Evolutionary conservation across 1,139 yeast species (phyloP), one percentile per base, ranked within the genome.

Genomic region (Blastobotrys elegans): DNA sequence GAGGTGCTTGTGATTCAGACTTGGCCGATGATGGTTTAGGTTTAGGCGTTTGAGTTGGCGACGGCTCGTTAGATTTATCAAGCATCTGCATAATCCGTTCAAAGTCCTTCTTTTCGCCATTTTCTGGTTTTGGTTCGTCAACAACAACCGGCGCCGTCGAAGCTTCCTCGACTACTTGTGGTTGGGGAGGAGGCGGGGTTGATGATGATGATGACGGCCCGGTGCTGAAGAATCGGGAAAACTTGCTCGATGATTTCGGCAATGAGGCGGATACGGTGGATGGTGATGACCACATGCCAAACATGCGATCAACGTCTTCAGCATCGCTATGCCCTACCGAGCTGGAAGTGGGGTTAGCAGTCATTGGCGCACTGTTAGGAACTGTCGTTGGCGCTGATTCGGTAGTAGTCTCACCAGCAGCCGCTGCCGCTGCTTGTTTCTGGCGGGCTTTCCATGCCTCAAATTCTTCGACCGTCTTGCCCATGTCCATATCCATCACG

Each of bases 81-180:
- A 66, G 60, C 59, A 63, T 61, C 2, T 61, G 61, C 64, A 65
- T 59, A 27, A 65, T 63, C n/a, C 68, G 55, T 48, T 55, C 56
- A 50, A 62, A 63, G 16, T 69, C 69, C 38, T 58, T 60, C 48
- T 53, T 58, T 48, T 63, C 68, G n/a, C 57, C 59, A 36, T 52
- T 60, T 1, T 30, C 17, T 8, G 21, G 11, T 6, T 17, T 13
- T 13, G 5, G 14, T 11, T 14, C 4, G 1, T 30, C n/a, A 5
- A n/a, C 33, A 5, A n/a, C 17, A 5, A 20, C 13, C 3, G 37
- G 11, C 11, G 3, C 13, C 4, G 16, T 8, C 6, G n/a, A 11
- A 6, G 2, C 8, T 6, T 14, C n/a, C 26, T 18, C 38, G 3
- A 20, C 8, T 14, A n/a, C 8, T 3, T 18, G 22, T 33, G 37